Conservation (phyloP, 768 basidiomycete species). For the Podaxis rugospora region DNA sequence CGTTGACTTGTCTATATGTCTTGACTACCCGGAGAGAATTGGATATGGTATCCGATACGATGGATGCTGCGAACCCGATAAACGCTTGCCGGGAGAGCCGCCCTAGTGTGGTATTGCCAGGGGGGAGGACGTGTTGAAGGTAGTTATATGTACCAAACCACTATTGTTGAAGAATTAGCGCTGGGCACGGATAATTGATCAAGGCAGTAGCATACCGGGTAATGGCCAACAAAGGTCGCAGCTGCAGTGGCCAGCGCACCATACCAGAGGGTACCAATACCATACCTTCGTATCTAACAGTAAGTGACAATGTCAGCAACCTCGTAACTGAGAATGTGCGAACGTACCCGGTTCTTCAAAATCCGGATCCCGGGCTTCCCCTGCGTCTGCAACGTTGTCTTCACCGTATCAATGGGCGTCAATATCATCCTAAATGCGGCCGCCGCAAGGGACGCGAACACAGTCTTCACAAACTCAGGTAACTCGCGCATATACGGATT, state of each 20-base stretch:
- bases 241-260: constrained; percentile 90
- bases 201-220: constrained; percentile 50
- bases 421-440: constrained; percentile 88
- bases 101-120: constrained; percentile 43
- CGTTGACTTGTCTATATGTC: constrained; percentile 92
- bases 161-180: constrained; percentile 23
- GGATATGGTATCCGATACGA: constrained; percentile 80
- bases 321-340: background rate
- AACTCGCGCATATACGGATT: constrained; percentile 67
- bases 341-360: constrained; percentile 57
- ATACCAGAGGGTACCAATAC: constrained; percentile 80
- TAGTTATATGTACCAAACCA: constrained; percentile 89
- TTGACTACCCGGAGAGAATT: constrained; percentile 92
- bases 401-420: constrained; percentile 90
- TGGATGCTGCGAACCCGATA: constrained; percentile 86
- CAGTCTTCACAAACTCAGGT: constrained; percentile 65
- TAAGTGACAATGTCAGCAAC: background rate
- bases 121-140: constrained; percentile 60
- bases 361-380: constrained; percentile 67
- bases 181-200: background rate
- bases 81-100: constrained; percentile 78
- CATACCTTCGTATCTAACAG: constrained; percentile 64
- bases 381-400: constrained; percentile 94
- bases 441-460: constrained; percentile 74
- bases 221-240: constrained; percentile 92